phyloP scores from a whole-genome alignment of 805 yeast genomes.

The Wickerhamiella parazyma region DNA sequence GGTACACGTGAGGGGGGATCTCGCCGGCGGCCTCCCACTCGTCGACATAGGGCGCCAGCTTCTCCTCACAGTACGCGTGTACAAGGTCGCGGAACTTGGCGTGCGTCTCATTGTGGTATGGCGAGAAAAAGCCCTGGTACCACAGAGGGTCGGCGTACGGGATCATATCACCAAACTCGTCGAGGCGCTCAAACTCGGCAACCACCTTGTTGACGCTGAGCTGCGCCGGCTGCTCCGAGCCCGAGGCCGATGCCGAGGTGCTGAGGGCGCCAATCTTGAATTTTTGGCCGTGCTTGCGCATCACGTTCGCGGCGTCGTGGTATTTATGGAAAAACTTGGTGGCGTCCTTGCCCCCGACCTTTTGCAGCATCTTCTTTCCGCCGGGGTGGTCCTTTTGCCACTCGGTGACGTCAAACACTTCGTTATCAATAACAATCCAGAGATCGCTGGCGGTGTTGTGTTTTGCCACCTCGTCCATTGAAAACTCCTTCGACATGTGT shows the following conservation, averaged over 20 bases:
- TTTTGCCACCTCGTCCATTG: conserved; percentile 40
- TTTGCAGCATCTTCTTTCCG: conserved; percentile 57
- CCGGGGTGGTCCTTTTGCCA: conserved; percentile 75
- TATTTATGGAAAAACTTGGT: conserved; percentile 47
- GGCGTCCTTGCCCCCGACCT: conserved; percentile 70
- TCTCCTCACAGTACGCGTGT: conserved; percentile 29
- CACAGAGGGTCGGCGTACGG: conserved; percentile 33
- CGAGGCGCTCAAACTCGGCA: conserved; percentile 15
- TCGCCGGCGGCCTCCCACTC: conserved; percentile 32
- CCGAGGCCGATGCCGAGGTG: conserved; percentile 9
- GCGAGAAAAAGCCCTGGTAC: conserved; percentile 32
- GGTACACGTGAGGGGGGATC: conserved; percentile 23
- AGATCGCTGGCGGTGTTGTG: conserved; percentile 67
- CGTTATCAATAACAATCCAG: conserved; percentile 74
- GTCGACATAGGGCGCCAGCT: conserved; percentile 28
- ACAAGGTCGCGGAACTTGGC: conserved; percentile 29
- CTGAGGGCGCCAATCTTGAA: conserved; percentile 23
- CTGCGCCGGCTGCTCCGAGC: not conserved
- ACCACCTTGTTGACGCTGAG: conserved; percentile 2
- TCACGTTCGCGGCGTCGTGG: conserved; percentile 29
- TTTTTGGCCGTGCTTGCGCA: conserved; percentile 26
- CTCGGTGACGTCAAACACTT: conserved; percentile 60
- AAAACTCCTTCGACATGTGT: conserved; percentile 13
- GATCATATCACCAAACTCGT: conserved; percentile 23
- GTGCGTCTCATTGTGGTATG: conserved; percentile 29